Percentiles rank a stretch among this genome's conserved stretches.
Conservation (phyloP, 371 early-diverging fungal species). For the Mucor sp. region DNA sequence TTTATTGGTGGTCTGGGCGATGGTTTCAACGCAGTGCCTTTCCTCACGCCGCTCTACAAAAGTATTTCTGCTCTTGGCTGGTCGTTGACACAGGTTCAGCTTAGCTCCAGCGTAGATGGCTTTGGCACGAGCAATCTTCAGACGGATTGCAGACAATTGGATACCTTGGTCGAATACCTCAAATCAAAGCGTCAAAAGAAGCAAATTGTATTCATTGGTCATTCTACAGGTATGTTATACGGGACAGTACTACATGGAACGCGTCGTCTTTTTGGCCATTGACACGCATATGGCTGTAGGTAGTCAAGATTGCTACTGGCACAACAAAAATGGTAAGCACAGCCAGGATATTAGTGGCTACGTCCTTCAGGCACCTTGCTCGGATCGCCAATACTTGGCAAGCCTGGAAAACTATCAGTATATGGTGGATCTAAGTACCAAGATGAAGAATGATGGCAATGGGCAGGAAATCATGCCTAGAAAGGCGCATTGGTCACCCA, state of each 20-base stretch:
- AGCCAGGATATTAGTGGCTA: conserved; percentile 38
- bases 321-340: conserved; percentile 41
- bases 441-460: conserved; percentile 40
- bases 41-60: conserved; percentile 32
- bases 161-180: conserved; percentile 41
- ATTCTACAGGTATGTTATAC: conserved; percentile 47
- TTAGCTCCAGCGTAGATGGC: conserved; percentile 52
- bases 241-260: no score
- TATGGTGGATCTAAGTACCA: conserved; percentile 31
- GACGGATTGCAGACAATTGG: conserved; percentile 45
- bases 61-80: conserved; percentile 31
- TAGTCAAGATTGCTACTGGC: conserved; percentile 51
- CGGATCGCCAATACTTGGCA: conserved; percentile 49
- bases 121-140: conserved; percentile 47
- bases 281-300: conserved; percentile 17
- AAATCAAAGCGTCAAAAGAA: conserved; percentile 35
- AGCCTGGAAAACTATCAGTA: conserved; percentile 29
- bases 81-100: conserved; percentile 52
- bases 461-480: conserved; percentile 48
- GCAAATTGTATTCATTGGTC: conserved; percentile 52
- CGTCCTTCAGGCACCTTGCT: conserved; percentile 57
- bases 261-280: no score
- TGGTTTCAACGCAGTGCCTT: conserved; percentile 54
- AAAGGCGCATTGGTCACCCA: conserved; percentile 33
- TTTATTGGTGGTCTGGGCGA: conserved; percentile 55